Conservation (phyloP, 116 monocot genomes). For the Phalaenopsis hybrid region DNA sequence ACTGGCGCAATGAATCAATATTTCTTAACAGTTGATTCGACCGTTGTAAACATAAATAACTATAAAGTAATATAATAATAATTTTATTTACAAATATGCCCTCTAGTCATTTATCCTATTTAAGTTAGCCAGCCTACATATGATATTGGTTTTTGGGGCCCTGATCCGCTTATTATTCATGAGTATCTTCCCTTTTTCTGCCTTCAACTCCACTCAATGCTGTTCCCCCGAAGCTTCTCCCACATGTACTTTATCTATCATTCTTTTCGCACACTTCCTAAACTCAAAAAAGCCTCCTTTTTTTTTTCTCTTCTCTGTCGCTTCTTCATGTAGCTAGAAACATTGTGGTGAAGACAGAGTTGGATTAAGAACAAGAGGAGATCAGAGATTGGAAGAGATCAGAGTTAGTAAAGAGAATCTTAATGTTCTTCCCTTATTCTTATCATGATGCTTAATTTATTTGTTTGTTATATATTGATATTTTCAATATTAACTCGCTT, state of each 20-base stretch:
- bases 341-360: background rate
- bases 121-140: no score
- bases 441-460: no score
- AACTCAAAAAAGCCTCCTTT: background rate
- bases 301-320: background rate
- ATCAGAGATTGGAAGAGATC: constrained; percentile 4
- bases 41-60: no score
- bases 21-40: no score
- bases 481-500: background rate
- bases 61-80: no score
- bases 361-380: background rate
- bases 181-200: constrained; percentile 8
- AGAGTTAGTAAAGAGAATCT: background rate
- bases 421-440: no score
- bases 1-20: no score
- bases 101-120: no score
- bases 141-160: no score
- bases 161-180: background rate
- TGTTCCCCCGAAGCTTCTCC: constrained; percentile 13
- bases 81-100: no score
- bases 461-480: background rate
- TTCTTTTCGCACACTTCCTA: constrained; percentile 6
- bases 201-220: constrained; percentile 10
- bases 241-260: constrained; percentile 2
- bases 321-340: background rate